A percentile compares a stretch with the other conserved stretches of the same genome.
These are phyloP conservation scores for Metarhizium brunneum DNA, from an alignment of 2,329 filamentous ascomycete genomes.

Conservation along the genomic window DNA sequence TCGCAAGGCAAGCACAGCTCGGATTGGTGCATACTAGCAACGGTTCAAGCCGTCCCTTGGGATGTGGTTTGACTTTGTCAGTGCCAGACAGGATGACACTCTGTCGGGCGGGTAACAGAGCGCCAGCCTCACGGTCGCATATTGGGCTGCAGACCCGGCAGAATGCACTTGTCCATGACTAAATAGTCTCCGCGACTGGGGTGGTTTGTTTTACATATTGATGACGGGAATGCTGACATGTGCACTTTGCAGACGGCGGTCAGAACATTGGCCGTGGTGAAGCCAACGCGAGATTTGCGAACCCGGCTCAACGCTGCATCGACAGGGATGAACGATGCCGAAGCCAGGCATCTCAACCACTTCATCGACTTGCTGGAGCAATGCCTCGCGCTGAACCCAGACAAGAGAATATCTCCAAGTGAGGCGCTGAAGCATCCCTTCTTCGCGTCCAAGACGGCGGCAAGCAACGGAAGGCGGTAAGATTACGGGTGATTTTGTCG, in stretches of 20 bases:
- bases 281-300: slow-evolving; percentile 74
- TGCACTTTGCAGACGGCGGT: slow-evolving; percentile 46
- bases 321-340: slow-evolving; percentile 62
- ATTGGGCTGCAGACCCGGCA: slow-evolving; percentile 1
- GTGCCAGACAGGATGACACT: neutral
- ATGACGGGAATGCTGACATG: neutral
- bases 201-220: neutral
- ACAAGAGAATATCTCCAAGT: slow-evolving; percentile 78
- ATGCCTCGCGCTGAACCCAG: slow-evolving; percentile 81
- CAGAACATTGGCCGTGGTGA: slow-evolving; percentile 58
- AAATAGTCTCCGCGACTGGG: neutral
- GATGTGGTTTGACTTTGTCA: neutral
- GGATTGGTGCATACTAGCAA: neutral
- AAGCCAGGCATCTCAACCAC: slow-evolving; percentile 67
- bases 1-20: neutral
- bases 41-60: no score
- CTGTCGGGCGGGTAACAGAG: neutral
- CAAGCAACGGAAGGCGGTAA: slow-evolving; percentile 1
- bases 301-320: slow-evolving; percentile 68
- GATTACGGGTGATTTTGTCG: neutral
- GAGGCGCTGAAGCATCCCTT: slow-evolving; percentile 89
- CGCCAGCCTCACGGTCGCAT: slow-evolving; percentile 2
- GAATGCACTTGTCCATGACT: neutral
- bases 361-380: slow-evolving; percentile 85
- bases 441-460: slow-evolving; percentile 41